phyloP scores from a whole-genome alignment of 1,284 basidiomycete genomes.

The Pisolithus thermaeus region DNA sequence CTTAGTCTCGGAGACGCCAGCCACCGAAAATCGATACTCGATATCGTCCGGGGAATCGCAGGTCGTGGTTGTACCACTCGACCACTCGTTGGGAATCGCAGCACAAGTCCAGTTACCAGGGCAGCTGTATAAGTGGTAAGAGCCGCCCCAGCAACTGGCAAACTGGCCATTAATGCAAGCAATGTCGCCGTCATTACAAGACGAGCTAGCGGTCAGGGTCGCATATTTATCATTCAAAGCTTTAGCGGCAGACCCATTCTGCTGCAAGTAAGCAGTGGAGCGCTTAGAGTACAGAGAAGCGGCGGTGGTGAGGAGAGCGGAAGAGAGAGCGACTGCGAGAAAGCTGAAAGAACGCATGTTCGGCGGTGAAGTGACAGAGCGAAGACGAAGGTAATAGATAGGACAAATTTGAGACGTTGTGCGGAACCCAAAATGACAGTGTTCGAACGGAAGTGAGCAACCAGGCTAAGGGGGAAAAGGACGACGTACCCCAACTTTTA shows the following conservation, averaged over 20 bases:
- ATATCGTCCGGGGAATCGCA: conserved; percentile 12
- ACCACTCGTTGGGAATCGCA: conserved; percentile 17
- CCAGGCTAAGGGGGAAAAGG: conserved; percentile 7
- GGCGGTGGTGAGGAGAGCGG: conserved; percentile 15
- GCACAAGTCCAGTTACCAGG: conserved; percentile 11
- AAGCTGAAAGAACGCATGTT: conserved; percentile 20
- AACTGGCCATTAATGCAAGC: conserved; percentile 24
- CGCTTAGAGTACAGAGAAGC: conserved; percentile 13
- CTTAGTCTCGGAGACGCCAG: conserved; percentile 14
- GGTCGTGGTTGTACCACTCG: conserved; percentile 12
- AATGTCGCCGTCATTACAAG: conserved; percentile 17
- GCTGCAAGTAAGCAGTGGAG: conserved; percentile 8
- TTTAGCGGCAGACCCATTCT: conserved; percentile 24
- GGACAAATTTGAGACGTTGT: conserved; percentile 1
- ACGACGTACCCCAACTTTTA: not conserved
- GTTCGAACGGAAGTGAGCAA: conserved; percentile 9
- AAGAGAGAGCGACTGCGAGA: conserved; percentile 14
- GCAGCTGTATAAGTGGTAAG: conserved; percentile 10
- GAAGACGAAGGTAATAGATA: conserved; percentile 4
- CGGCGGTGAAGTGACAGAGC: not conserved
- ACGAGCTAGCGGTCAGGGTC: conserved; percentile 13
- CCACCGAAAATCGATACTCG: conserved; percentile 14
- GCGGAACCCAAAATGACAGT: conserved; percentile 7
- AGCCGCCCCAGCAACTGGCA: conserved; percentile 16
- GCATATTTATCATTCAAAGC: conserved; percentile 23